phyloP scores from a whole-genome alignment of 2,329 filamentous ascomycete genomes.

The Penicillium glabrum region DNA sequence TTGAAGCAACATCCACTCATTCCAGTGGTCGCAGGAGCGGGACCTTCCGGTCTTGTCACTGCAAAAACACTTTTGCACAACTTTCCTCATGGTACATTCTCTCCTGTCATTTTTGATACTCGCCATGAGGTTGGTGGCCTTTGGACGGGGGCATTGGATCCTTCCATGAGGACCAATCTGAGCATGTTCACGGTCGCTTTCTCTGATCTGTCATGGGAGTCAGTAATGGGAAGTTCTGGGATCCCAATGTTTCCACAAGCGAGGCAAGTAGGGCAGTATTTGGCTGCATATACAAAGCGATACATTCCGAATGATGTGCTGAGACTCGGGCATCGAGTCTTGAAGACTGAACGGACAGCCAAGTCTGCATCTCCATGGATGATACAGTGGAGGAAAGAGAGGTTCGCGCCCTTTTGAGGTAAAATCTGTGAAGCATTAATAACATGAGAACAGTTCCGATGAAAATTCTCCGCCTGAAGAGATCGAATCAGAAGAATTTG shows the following conservation, averaged over 20 bases:
- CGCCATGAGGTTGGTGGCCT: slow-evolving; percentile 69
- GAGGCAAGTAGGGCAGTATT: slow-evolving; percentile 73
- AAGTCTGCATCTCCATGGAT: slow-evolving; percentile 35
- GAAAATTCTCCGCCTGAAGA: background rate
- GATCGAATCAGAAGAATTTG: slow-evolving; percentile 51
- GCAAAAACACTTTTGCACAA: slow-evolving; percentile 71
- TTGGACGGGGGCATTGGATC: slow-evolving; percentile 64
- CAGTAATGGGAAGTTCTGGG: slow-evolving; percentile 38
- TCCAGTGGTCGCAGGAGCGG: slow-evolving; percentile 54
- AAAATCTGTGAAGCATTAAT: background rate
- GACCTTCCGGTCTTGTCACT: slow-evolving; percentile 67
- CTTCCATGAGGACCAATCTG: slow-evolving; percentile 62
- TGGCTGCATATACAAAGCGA: slow-evolving; percentile 61
- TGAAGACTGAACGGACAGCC: slow-evolving; percentile 26
- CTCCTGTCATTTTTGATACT: slow-evolving; percentile 69
- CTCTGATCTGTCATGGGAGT: slow-evolving; percentile 68
- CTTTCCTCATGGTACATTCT: slow-evolving; percentile 55
- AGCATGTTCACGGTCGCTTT: slow-evolving; percentile 69
- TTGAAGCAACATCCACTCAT: slow-evolving; percentile 5
- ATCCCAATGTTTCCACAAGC: slow-evolving; percentile 70
- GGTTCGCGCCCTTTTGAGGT: slow-evolving; percentile 8
- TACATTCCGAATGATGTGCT: slow-evolving; percentile 55
- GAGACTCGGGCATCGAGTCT: slow-evolving; percentile 49
- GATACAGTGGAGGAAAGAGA: slow-evolving; percentile 34
- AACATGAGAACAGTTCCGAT: background rate